phyloP scores from a whole-genome alignment of 208 protist genomes.

The Wallacemonas sp. region DNA sequence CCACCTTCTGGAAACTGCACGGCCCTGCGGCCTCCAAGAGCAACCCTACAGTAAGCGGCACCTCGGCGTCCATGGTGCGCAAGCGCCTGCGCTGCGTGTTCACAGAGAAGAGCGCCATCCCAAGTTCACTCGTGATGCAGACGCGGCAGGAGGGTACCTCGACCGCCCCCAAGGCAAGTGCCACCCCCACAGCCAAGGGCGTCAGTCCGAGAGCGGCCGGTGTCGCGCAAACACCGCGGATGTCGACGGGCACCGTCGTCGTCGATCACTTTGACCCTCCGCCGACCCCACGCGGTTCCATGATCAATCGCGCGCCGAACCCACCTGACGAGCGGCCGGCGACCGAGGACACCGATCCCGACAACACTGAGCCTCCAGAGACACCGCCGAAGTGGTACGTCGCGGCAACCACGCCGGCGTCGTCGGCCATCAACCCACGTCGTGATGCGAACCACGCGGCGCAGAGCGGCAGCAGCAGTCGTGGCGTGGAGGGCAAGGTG shows the following conservation, averaged over 20 bases:
- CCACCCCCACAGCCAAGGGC: background rate
- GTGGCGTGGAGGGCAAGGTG: background rate
- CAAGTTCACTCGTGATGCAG: conserved; percentile 45
- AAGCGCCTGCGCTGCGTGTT: conserved; percentile 52
- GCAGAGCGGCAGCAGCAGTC: background rate
- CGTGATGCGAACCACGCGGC: background rate
- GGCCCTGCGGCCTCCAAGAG: conserved; percentile 30
- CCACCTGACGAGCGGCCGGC: conserved; percentile 11
- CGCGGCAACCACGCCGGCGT: background rate
- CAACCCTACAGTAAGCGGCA: background rate
- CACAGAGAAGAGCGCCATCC: conserved; percentile 30
- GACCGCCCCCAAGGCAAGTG: background rate
- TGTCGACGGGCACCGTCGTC: conserved; percentile 1
- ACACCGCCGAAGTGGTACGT: conserved; percentile 22
- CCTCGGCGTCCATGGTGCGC: conserved; percentile 17
- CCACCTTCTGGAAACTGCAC: conserved; percentile 57
- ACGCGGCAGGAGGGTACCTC: conserved; percentile 25
- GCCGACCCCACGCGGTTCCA: background rate
- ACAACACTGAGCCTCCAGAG: conserved; percentile 25
- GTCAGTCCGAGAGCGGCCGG: background rate
- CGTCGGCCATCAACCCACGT: background rate
- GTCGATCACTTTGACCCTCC: conserved; percentile 11
- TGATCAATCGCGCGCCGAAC: background rate
- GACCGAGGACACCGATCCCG: conserved; percentile 21
- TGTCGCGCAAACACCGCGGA: background rate